phyloP scores from a whole-genome alignment of 768 basidiomycete genomes.

The Lenzites betulinus region DNA sequence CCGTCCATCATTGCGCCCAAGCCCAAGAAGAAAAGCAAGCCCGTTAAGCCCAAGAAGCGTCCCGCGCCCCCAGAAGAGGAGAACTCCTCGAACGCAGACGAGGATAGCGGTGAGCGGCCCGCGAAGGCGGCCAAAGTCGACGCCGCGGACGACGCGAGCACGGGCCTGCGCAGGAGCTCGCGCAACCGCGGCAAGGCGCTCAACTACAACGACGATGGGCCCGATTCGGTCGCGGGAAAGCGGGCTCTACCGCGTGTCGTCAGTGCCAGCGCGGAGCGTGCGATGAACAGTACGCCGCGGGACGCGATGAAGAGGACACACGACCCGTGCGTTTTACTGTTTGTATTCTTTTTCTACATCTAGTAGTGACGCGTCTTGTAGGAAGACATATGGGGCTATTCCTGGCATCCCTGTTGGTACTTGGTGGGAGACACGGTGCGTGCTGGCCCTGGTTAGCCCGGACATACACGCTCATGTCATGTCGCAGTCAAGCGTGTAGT shows the following conservation, averaged over 20 bases:
- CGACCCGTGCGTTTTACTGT: constrained; percentile 50
- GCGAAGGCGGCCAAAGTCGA: constrained; percentile 20
- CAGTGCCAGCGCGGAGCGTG: constrained; percentile 23
- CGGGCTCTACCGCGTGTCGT: constrained; percentile 12
- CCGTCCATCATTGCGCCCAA: constrained; percentile 31
- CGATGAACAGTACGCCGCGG: constrained; percentile 30
- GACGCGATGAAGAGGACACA: constrained; percentile 34
- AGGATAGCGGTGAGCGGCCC: constrained; percentile 27
- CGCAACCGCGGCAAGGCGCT: constrained; percentile 61
- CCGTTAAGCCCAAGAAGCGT: constrained; percentile 20
- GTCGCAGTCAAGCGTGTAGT: constrained; percentile 60
- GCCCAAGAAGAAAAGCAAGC: constrained; percentile 35
- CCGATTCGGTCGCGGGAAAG: constrained; percentile 17
- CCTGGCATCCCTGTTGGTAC: constrained; percentile 78
- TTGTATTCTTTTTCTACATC: background rate
- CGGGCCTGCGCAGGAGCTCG: constrained; percentile 61
- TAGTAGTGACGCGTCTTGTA: constrained; percentile 28
- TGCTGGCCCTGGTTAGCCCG: background rate
- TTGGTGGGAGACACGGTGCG: constrained; percentile 77
- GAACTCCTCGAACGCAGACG: constrained; percentile 29
- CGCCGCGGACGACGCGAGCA: constrained; percentile 14
- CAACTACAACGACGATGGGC: constrained; percentile 54
- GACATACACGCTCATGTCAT: background rate
- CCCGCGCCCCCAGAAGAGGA: constrained; percentile 29
- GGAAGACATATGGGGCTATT: constrained; percentile 80